Base-by-base conservation (phyloP, 768 basidiomycete genomes). In the Rhodotorula toruloides region DNA sequence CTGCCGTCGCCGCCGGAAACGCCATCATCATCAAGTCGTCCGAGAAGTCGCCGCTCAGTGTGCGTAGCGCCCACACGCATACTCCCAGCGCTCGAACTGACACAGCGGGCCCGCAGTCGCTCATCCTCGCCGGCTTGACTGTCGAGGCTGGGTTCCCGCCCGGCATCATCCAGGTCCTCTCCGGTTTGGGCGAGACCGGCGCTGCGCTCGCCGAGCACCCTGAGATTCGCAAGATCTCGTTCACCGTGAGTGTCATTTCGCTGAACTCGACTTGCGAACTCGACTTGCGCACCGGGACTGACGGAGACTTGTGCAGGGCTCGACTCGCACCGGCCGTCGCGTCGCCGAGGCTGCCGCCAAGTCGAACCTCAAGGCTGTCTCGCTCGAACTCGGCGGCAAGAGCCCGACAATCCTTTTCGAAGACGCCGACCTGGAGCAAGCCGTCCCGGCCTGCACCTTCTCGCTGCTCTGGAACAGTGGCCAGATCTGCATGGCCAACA, bases 401-500 rank as follows among this genome's bases (percentile, higher is more conserved):
- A 84, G 82, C 64, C 86, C 86, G 27, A 65, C 71, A 21, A 81
- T 90, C 70, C 80, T 90, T 68, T 89, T 87, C 74, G 62, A 55
- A 34, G 72, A 70, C 48, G 72, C 72, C 34, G 63, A 73, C 50
- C 43, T 73, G 48, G 71, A 72, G 4, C 17, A 64, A 19, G 72
- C 70, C 27, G 64, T 43, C 22, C 39, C 56, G 56, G 68, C 81
- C 85, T 9, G 54, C 54, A 77, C 82, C 2, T 80, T 83, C 73
- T 88, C 88, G 34, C 83, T 90, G 67, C 90, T 84, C 86, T 89
- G 74, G 75, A 87, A 58, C 47, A 31, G 27, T 9, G 57, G 57
- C n/a, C 57, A 58, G 27, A 36, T 37, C 8, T 58, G 57, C 47
- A 49, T 58, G 34, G 88, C 88, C 14, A 86, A 87, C 21, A 86